These are phyloP conservation scores for Letharia lupina DNA, from an alignment of 495 filamentous ascomycete genomes.

Conservation along the genomic window DNA sequence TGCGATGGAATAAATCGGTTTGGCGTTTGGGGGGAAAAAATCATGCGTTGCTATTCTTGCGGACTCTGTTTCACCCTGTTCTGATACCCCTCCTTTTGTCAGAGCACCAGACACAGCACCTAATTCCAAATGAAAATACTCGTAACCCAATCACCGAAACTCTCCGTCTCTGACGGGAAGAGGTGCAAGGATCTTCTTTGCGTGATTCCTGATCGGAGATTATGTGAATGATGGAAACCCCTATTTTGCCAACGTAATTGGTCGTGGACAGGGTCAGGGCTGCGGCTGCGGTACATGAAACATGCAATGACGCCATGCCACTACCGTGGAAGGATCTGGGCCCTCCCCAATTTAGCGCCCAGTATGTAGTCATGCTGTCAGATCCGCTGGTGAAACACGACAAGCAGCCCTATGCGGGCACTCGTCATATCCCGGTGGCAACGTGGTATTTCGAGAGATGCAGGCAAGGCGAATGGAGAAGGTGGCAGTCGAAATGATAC, in stretches of 20 bases:
- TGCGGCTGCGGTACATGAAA: neutral
- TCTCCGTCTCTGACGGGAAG: too few relatives aligned
- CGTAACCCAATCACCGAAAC: neutral
- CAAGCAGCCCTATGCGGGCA: too few relatives aligned
- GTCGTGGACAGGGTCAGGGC: neutral
- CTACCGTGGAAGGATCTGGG: neutral
- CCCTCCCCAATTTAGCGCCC: too few relatives aligned
- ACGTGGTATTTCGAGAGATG: too few relatives aligned
- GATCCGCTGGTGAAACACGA: too few relatives aligned
- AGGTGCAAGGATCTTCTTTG: neutral
- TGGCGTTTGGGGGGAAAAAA: neutral
- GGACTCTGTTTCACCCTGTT: neutral
- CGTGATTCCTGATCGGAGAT: too few relatives aligned
- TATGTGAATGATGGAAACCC: too few relatives aligned
- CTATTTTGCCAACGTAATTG: too few relatives aligned
- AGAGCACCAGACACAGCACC: neutral
- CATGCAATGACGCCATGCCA: neutral
- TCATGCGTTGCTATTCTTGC: neutral
- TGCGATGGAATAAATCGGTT: neutral
- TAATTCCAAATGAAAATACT: neutral
- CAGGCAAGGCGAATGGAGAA: too few relatives aligned
- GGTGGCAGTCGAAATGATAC: too few relatives aligned
- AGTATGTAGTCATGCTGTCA: neutral
- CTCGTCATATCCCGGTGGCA: too few relatives aligned
- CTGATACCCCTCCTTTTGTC: neutral